Conservation (phyloP, 2,329 filamentous ascomycete genomes). For the Clonostachys rhizophaga region DNA sequence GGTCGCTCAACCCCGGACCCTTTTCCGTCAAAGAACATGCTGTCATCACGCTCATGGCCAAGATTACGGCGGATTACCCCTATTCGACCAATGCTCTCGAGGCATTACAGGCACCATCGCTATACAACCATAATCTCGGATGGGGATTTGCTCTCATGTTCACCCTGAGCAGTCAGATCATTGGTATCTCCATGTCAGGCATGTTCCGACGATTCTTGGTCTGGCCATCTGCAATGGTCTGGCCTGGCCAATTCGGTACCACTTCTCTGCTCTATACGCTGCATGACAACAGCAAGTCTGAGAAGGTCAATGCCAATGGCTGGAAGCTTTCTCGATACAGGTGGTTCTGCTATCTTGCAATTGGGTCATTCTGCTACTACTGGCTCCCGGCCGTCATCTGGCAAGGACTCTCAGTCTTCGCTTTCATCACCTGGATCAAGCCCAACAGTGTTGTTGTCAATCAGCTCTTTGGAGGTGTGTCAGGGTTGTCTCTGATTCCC, state of each 20-base stretch:
- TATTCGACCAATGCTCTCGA: constrained; percentile 35
- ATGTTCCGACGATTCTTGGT: constrained; percentile 54
- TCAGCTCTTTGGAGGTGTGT: constrained; percentile 59
- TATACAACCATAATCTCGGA: constrained; percentile 46
- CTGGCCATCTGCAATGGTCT: constrained; percentile 60
- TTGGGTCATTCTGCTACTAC: constrained; percentile 49
- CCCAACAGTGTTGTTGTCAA: constrained; percentile 59
- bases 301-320: constrained; percentile 46
- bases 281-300: constrained; percentile 52
- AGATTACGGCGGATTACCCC: constrained; percentile 22
- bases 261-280: constrained; percentile 59
- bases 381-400: constrained; percentile 56
- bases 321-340: constrained; percentile 55
- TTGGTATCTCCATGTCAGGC: constrained; percentile 61
- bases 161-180: constrained; percentile 55
- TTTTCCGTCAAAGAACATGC: constrained; percentile 44
- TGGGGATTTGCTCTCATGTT: constrained; percentile 57
- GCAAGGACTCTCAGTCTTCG: constrained; percentile 53
- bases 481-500: constrained; percentile 57
- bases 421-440: constrained; percentile 57
- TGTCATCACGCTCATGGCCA: constrained; percentile 41
- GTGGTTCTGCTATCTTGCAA: constrained; percentile 49
- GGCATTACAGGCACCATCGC: constrained; percentile 30
- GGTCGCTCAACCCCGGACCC: constrained; percentile 31
- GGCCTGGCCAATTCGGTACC: constrained; percentile 57